A percentile compares a stretch with the other conserved stretches of the same genome.
These are phyloP conservation scores for Fusarium paranaense DNA, from an alignment of 2,329 filamentous ascomycete genomes.

Conservation along the genomic window DNA sequence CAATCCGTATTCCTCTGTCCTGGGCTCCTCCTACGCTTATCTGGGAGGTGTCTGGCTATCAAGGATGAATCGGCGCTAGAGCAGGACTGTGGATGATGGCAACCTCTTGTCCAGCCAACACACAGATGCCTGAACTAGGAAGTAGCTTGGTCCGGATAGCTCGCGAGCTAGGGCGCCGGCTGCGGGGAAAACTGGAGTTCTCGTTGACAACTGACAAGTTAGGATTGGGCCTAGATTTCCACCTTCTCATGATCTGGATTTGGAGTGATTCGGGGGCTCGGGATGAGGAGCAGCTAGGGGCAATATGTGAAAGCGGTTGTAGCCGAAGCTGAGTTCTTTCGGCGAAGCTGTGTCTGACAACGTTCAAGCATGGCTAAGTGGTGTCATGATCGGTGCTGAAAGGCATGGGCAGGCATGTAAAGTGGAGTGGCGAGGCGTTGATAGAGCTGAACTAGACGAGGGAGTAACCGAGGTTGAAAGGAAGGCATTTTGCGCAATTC, in stretches of 20 bases:
- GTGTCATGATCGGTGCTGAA: constrained; percentile 20
- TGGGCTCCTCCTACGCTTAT: not conserved
- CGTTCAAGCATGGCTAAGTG: not conserved
- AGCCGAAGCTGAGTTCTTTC: not conserved
- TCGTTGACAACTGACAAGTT: not conserved
- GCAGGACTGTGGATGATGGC: not conserved
- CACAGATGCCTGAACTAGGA: not conserved
- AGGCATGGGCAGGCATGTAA: not conserved
- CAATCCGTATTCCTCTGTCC: not conserved
- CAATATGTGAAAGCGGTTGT: not conserved
- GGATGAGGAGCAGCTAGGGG: not conserved
- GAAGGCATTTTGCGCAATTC: not conserved
- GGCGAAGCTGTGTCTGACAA: not conserved
- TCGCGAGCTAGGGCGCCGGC: not conserved
- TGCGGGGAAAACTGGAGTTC: constrained; percentile 2
- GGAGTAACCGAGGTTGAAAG: not conserved
- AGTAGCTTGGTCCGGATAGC: not conserved
- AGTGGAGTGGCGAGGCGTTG: constrained; percentile 4
- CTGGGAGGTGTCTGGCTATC: not conserved
- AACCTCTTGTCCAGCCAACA: not conserved
- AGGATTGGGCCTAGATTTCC: not conserved
- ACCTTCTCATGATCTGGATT: constrained; percentile 15
- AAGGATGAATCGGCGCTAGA: not conserved
- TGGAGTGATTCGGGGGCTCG: not conserved
- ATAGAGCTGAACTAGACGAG: not conserved